Evolutionary conservation across 306 rosid species (phyloP).

Genomic region (Adenanthera pavonina): DNA sequence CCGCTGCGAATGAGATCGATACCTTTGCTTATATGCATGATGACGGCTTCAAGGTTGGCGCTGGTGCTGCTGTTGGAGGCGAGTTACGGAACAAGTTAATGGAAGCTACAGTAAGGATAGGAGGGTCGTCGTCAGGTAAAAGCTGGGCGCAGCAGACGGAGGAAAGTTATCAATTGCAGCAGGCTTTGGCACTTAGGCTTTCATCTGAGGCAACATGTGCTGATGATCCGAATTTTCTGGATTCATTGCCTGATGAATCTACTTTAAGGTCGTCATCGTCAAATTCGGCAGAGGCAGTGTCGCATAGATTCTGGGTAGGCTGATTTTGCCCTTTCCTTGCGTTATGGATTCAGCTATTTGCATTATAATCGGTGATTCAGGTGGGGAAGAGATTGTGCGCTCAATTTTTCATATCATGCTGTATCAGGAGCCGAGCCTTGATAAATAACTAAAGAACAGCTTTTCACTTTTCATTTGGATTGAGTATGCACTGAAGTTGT

Average conservation of each 20-base stretch:
- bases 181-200: conserved; percentile 83
- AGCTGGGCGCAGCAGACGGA: conserved; percentile 99
- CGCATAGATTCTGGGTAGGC: conserved; percentile 95
- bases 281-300: conserved; percentile 62
- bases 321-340: conserved; percentile 16
- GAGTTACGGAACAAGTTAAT: conserved; percentile 55
- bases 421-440: not conserved
- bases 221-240: conserved; percentile 92
- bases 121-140: conserved; percentile 67
- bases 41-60: conserved; percentile 55
- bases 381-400: not conserved
- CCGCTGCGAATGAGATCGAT: conserved; percentile 75
- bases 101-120: conserved; percentile 50
- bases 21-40: conserved; percentile 65
- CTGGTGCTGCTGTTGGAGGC: conserved; percentile 39
- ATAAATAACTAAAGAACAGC: conserved; percentile 12
- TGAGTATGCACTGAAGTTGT: conserved; percentile 24
- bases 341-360: not conserved
- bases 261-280: conserved; percentile 47
- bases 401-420: not conserved
- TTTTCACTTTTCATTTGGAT: conserved; percentile 22
- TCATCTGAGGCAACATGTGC: conserved; percentile 90
- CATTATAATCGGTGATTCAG: not conserved
- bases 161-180: conserved; percentile 97
- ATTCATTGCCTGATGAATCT: conserved; percentile 68